These are phyloP conservation scores for Hypoxylon sp. DNA, from an alignment of 2,329 filamentous ascomycete genomes.

Conservation along the genomic window DNA sequence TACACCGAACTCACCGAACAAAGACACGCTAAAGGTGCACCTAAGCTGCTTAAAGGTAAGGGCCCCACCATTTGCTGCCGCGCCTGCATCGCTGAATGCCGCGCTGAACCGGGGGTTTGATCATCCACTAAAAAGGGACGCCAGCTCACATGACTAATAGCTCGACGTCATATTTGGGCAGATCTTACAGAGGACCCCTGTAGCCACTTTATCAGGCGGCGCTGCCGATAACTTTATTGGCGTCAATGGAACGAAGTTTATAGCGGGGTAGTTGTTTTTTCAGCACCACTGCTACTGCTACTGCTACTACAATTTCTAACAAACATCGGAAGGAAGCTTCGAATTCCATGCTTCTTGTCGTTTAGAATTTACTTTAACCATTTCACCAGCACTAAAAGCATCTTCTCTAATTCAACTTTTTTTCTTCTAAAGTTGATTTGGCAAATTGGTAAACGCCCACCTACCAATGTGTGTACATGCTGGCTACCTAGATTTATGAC, in stretches of 20 bases:
- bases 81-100: conserved; percentile 24
- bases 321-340: conserved; percentile 15
- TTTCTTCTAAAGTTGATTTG: too few relatives aligned
- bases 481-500: too few relatives aligned
- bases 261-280: conserved; percentile 23
- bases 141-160: conserved; percentile 34
- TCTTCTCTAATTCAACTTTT: conserved; percentile 1
- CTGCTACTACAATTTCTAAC: too few relatives aligned
- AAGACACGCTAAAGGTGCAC: conserved; percentile 3
- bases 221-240: conserved; percentile 23
- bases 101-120: conserved; percentile 19
- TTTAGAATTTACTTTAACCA: conserved; percentile 2
- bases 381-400: not conserved
- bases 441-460: too few relatives aligned
- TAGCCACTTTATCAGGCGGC: conserved; percentile 22
- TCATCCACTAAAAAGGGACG: conserved; percentile 23
- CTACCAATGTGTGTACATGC: too few relatives aligned
- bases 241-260: conserved; percentile 6
- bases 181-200: conserved; percentile 29
- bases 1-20: conserved; percentile 5
- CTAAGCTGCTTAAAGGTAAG: not conserved
- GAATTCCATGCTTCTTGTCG: not conserved
- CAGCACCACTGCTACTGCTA: too few relatives aligned
- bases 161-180: conserved; percentile 29
- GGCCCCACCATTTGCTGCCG: conserved; percentile 8